Evolutionary conservation across 2,329 filamentous ascomycete species (phyloP), one percentile per base, ranked within the genome.

Genomic region (Bipolaris gigantea): DNA sequence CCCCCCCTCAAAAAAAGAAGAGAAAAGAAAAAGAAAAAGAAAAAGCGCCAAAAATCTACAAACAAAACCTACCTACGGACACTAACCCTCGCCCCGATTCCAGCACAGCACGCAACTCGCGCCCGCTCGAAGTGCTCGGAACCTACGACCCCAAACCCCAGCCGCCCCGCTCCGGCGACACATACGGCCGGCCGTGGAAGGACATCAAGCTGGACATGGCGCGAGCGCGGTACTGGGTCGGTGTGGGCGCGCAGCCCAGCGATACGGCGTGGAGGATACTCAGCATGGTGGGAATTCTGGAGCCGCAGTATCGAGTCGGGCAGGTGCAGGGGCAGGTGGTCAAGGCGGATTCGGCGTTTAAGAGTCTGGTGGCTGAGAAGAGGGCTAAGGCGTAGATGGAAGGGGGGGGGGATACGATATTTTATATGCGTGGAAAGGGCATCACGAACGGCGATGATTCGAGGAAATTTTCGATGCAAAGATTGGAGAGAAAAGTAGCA

Each of bases 181-280:
- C 80, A 13, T 75, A 81, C 38, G 79, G 79, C 60, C 85, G 86
- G 53, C 83, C 89, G 51, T 90, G 89, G 80, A 99, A 99, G 77
- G 92, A 97, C 64, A 89, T 99, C 72, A 87, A 90, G 69, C 82
- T 99, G 13, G 94, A 99, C 75, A 79, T 84, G 7, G 80, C 85
- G 62, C 82, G 94, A 56, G 89, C 93, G 53, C 88, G 89, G 75
- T 99, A 99, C 79, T 99, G 94, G 94, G 82, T 99, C 33, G 94
- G 94, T 73, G 93, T 97, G 3, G 94, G 94, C 1, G 94, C 94
- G 51, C 94, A 99, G 78, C 94, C 94, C 9, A 92, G 89, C 59
- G 90, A 97, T 64, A 87, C 90, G 3, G 90, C 89, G 33, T 96
- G 92, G 92, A 83, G 90, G 72, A 75, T 97, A 66, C 79, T 99